Base-by-base conservation (phyloP, 331 rosid species). In the Cydonia oblonga region DNA sequence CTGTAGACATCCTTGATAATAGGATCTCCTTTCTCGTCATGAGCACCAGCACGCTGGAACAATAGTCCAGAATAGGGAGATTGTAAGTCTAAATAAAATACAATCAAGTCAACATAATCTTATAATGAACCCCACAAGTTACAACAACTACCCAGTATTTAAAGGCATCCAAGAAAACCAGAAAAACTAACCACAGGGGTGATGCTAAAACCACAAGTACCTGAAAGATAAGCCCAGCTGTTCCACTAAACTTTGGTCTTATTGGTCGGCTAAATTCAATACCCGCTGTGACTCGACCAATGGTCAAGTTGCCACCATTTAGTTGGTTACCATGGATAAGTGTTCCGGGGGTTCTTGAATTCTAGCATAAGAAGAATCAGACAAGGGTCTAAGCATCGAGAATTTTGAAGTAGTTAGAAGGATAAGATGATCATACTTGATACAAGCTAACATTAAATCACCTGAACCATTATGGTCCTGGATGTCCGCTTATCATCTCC, bases 401-500 rank as follows among this genome's bases (percentile, higher is more conserved):
- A 59, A 65, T 61, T 68, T 33, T 44, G 58, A 58, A 25, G 68
- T 20, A 18, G 35, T 40, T 35, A 58, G 18, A 60, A 60, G 42
- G 69, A 8, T 19, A n/a, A 62, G 60, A 78, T 59, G 79, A 29
- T 51, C 35, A 53, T 66, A 68, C 59, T 42, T 24, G 40, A 19
- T 26, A 59, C 57, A 59, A 67, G 19, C 62, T 75, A 79, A 71
- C 74, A 61, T 64, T 15, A 64, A 73, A 71, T 77, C 84, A 95
- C 99, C 97, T 95, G 99, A 83, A 91, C 77, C 92, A 84, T 95
- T 83, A 95, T 88, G 67, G 92, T 90, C 81, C 96, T 80, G 30
- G 98, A 91, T n/a, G 96, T 91, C 75, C 96, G 83, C 88, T 85
- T 95, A 84, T 91, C 99, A 86, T 95, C 97, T 77, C 97, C 99